These are phyloP conservation scores for Hypoxylon intermedium DNA, from an alignment of 495 filamentous ascomycete genomes.

Conservation along the genomic window DNA sequence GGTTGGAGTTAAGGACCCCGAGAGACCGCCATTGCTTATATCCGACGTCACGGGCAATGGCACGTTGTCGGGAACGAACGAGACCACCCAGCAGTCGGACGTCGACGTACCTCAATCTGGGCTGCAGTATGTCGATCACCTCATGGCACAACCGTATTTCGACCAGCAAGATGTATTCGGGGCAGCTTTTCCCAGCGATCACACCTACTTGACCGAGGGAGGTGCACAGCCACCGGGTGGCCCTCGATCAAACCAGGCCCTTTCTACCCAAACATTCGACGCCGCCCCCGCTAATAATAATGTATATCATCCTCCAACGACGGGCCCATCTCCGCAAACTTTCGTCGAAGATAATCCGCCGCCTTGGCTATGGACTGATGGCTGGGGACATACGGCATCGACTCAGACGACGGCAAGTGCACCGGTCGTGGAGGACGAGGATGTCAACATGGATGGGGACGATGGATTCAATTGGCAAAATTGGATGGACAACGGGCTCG, in stretches of 20 bases:
- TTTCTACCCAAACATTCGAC: constrained; percentile 22
- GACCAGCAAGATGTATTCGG: constrained; percentile 38
- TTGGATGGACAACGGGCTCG: constrained; percentile 51
- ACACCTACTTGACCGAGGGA: constrained; percentile 28
- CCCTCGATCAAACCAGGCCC: constrained; percentile 1
- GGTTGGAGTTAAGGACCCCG: constrained; percentile 45
- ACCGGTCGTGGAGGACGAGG: constrained; percentile 39
- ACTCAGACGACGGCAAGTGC: constrained; percentile 15
- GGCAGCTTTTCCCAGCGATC: constrained; percentile 24
- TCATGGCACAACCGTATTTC: constrained; percentile 48
- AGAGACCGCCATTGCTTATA: constrained; percentile 8
- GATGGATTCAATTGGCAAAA: constrained; percentile 58
- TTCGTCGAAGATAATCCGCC: constrained; percentile 47
- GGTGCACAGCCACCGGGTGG: constrained; percentile 20
- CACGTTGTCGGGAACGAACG: constrained; percentile 18
- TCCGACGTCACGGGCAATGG: background rate
- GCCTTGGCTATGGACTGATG: constrained; percentile 53
- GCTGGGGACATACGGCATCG: constrained; percentile 9
- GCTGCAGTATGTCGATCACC: constrained; percentile 43
- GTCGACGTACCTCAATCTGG: constrained; percentile 11
- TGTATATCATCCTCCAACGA: background rate
- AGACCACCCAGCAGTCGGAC: background rate
- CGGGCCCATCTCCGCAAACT: constrained; percentile 11
- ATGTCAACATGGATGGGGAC: constrained; percentile 50
- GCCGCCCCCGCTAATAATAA: constrained; percentile 4